Evolutionary conservation across 805 yeast genomes (phyloP).

Genomic region (Hanseniaspora valbyensis): DNA sequence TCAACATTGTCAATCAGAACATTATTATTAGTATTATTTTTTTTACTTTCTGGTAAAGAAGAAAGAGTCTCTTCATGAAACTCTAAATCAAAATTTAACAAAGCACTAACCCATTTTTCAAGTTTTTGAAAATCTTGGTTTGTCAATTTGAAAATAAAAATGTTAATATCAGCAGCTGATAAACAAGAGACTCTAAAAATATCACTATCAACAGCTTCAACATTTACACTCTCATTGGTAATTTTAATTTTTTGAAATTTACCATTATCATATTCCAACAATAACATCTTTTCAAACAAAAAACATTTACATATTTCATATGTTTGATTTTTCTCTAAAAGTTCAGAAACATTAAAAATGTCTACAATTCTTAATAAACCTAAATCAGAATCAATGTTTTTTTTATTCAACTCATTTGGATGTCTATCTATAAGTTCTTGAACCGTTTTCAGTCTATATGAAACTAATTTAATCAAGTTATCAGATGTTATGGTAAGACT

Average conservation of each 20-base stretch:
- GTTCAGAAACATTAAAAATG: constrained; percentile 25
- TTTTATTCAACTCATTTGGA: constrained; percentile 19
- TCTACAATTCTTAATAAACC: constrained; percentile 33
- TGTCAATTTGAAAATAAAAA: constrained; percentile 23
- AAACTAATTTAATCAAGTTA: constrained; percentile 19
- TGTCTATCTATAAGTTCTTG: constrained; percentile 21
- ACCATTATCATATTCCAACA: constrained; percentile 2
- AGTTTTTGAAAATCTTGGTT: constrained; percentile 26
- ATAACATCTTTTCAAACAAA: constrained; percentile 25
- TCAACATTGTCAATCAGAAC: constrained; percentile 18
- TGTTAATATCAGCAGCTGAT: constrained; percentile 18
- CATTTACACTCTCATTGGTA: constrained; percentile 21
- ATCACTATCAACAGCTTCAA: constrained; percentile 17
- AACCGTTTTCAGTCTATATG: constrained; percentile 23
- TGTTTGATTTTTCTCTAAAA: constrained; percentile 19
- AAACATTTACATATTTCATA: constrained; percentile 28
- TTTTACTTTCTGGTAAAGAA: constrained; percentile 25
- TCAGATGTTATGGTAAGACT: background rate
- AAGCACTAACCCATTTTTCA: constrained; percentile 35
- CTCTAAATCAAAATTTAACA: constrained; percentile 28
- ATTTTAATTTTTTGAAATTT: background rate
- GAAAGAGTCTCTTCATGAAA: constrained; percentile 27
- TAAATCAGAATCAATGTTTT: constrained; percentile 26
- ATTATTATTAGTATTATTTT: constrained; percentile 18
- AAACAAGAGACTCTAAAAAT: constrained; percentile 20